Evolutionary conservation across 2,329 filamentous ascomycete species (phyloP).

Genomic region (Thelonectria olida): DNA sequence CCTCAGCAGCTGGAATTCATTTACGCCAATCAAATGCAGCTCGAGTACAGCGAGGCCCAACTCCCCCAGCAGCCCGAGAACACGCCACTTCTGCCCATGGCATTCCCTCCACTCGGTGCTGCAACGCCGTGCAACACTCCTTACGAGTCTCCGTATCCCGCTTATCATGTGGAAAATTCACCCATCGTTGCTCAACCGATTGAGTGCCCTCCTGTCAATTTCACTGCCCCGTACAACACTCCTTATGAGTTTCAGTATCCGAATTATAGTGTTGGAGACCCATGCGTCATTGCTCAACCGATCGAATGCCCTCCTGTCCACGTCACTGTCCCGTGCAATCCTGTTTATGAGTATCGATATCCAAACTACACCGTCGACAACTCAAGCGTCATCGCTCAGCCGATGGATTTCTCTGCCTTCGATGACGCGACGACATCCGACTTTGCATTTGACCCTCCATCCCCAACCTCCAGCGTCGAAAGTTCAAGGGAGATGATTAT

Average conservation of each 20-base stretch:
- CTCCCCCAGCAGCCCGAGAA: too few species aligned
- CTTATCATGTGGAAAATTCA: not conserved
- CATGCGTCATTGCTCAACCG: not conserved
- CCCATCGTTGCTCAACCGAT: not conserved
- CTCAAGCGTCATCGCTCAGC: not conserved
- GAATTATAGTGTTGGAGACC: not conserved
- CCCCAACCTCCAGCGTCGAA: not conserved
- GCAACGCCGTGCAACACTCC: not conserved
- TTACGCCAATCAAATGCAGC: not conserved
- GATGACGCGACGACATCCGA: not conserved
- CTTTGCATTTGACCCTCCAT: not conserved
- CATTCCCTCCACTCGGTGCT: not conserved
- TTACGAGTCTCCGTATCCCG: not conserved
- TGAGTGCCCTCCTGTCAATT: not conserved
- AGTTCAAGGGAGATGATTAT: not conserved
- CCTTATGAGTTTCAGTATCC: not conserved
- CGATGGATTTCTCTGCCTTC: not conserved
- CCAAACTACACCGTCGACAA: not conserved
- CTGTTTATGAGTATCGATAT: not conserved
- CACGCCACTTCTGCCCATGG: not conserved
- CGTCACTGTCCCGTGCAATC: not conserved
- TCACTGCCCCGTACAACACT: not conserved
- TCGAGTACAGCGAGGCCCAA: not conserved
- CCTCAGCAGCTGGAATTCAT: not conserved
- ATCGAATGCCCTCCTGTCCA: not conserved